Evolutionary conservation across 805 yeast genomes (phyloP).

Genomic region (Kodamaea jinghongensis): DNA sequence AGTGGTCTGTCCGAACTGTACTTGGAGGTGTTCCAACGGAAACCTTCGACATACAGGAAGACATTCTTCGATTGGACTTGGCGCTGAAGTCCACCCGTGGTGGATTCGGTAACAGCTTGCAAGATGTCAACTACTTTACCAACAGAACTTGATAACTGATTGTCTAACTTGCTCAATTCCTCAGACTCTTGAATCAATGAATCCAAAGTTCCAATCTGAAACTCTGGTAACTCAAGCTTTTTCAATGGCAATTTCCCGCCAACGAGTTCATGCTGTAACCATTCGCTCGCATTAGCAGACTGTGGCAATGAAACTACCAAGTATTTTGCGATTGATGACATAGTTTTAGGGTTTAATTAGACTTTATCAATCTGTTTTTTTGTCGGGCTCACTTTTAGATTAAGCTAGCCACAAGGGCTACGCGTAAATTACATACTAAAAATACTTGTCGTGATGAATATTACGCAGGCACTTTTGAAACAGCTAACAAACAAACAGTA

Average conservation of each 20-base stretch:
- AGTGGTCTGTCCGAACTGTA: slow-evolving; percentile 83
- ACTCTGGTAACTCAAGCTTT: slow-evolving; percentile 67
- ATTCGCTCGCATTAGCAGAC: slow-evolving; percentile 44
- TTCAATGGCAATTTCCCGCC: slow-evolving; percentile 55
- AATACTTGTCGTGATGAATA: not conserved
- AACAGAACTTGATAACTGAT: slow-evolving; percentile 68
- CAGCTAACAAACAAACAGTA: too few relatives aligned
- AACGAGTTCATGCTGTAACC: slow-evolving; percentile 55
- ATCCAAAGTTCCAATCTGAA: slow-evolving; percentile 94
- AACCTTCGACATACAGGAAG: slow-evolving; percentile 65
- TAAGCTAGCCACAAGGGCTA: too few relatives aligned
- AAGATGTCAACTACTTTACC: slow-evolving; percentile 76
- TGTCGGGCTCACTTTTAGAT: slow-evolving; percentile 2
- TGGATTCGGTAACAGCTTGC: slow-evolving; percentile 33
- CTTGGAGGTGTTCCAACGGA: slow-evolving; percentile 86
- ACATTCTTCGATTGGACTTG: slow-evolving; percentile 46
- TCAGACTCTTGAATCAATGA: slow-evolving; percentile 87
- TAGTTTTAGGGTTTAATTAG: not conserved
- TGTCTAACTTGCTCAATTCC: slow-evolving; percentile 78
- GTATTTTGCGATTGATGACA: slow-evolving; percentile 31
- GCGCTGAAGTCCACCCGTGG: slow-evolving; percentile 19
- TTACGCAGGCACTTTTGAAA: not conserved
- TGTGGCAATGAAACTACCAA: slow-evolving; percentile 61
- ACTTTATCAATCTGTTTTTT: slow-evolving; percentile 2
- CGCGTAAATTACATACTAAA: not conserved